Conservation (phyloP, 129 eudicot genomes). For the Lactuca sativa region DNA sequence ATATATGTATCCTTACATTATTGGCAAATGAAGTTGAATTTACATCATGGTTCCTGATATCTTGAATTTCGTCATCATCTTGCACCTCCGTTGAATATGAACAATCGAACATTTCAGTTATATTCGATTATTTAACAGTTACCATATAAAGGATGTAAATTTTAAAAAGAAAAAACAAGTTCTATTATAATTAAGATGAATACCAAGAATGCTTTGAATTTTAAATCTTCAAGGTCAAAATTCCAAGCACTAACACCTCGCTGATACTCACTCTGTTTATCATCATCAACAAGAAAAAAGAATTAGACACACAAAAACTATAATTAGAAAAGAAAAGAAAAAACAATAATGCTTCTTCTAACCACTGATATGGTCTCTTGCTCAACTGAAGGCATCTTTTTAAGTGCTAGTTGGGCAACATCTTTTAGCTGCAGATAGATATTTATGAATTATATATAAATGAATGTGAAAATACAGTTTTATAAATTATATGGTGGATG, state of each 20-base stretch:
- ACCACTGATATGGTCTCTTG: slow-evolving; percentile 96
- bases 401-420: slow-evolving; percentile 92
- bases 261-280: slow-evolving; percentile 85
- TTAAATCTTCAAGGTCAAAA: slow-evolving; percentile 90
- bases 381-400: slow-evolving; percentile 92
- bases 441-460: slow-evolving; percentile 4
- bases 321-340: neutral
- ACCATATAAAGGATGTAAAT: neutral
- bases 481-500: too few relatives aligned
- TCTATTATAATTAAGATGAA: slow-evolving; percentile 13
- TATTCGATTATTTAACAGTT: neutral
- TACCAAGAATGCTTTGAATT: slow-evolving; percentile 91
- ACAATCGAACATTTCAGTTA: slow-evolving; percentile 5
- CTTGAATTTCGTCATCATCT: slow-evolving; percentile 84
- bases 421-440: slow-evolving; percentile 70
- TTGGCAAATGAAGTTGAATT: slow-evolving; percentile 38
- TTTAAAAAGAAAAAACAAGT: slow-evolving; percentile 9
- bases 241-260: slow-evolving; percentile 99
- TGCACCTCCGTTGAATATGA: slow-evolving; percentile 53
- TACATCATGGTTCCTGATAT: slow-evolving; percentile 59
- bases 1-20: slow-evolving; percentile 37
- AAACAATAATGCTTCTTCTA: slow-evolving; percentile 28
- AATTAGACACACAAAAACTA: slow-evolving; percentile 8
- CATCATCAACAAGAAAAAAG: slow-evolving; percentile 10
- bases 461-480: too few relatives aligned